These are phyloP conservation scores for Trebouxia sp. DNA, from an alignment of 139 green algal species.

Conservation along the genomic window DNA sequence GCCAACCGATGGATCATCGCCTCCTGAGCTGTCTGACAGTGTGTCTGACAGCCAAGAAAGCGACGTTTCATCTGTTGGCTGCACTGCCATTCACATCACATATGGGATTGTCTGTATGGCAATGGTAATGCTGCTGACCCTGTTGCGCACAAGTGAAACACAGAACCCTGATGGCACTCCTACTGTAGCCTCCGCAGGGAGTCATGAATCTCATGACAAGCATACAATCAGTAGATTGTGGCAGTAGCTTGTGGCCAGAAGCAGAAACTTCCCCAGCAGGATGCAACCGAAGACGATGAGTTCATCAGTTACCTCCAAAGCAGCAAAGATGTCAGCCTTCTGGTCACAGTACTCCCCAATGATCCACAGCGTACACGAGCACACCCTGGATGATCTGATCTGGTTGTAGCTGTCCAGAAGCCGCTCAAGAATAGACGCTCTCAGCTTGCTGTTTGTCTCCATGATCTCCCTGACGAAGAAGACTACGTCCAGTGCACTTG, in stretches of 20 bases:
- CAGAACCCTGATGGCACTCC: too few relatives aligned
- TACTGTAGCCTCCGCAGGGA: neutral
- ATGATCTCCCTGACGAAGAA: constrained; percentile 85
- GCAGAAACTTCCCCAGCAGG: neutral
- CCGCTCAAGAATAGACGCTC: constrained; percentile 79
- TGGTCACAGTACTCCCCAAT: constrained; percentile 87
- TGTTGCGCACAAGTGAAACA: too few relatives aligned
- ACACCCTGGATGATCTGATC: constrained; percentile 84
- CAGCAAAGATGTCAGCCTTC: constrained; percentile 69
- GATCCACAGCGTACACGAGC: constrained; percentile 91
- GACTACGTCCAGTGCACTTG: constrained; percentile 80
- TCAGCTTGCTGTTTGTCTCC: constrained; percentile 90
- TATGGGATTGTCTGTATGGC: too few relatives aligned
- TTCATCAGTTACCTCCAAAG: constrained; percentile 52
- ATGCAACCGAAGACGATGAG: neutral
- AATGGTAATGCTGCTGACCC: too few relatives aligned
- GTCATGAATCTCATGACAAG: neutral
- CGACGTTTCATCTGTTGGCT: too few relatives aligned
- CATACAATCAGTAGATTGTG: neutral
- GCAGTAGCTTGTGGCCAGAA: neutral
- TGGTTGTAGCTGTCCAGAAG: constrained; percentile 88
- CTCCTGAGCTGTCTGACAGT: too few relatives aligned
- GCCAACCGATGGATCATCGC: too few relatives aligned
- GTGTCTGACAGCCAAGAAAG: too few relatives aligned
- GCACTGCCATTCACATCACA: too few relatives aligned